Conservation (phyloP, 2,329 filamentous ascomycete species). For the Xylaria sp. region DNA sequence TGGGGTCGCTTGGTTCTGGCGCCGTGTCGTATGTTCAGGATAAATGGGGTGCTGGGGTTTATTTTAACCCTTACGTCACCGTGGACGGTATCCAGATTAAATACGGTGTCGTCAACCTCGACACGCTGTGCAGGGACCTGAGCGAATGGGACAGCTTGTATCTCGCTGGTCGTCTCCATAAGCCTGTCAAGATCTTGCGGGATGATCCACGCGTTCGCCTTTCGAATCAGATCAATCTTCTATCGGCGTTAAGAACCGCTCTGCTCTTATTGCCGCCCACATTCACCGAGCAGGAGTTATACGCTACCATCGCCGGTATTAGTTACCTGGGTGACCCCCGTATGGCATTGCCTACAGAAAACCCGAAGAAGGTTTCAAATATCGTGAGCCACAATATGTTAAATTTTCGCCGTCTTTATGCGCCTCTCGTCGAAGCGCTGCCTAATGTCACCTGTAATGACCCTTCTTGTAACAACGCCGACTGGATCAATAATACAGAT, state of each 20-base stretch:
- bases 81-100: conserved; percentile 97
- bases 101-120: conserved; percentile 95
- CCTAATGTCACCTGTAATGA: conserved; percentile 87
- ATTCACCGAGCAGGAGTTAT: conserved; percentile 89
- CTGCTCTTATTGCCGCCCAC: conserved; percentile 83
- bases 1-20: conserved; percentile 85
- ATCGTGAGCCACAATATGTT: conserved; percentile 92
- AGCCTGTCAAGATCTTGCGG: conserved; percentile 93
- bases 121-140: conserved; percentile 87
- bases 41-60: conserved; percentile 89
- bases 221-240: conserved; percentile 94
- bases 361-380: conserved; percentile 91
- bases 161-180: conserved; percentile 94
- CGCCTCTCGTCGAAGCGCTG: conserved; percentile 86
- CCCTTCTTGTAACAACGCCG: conserved; percentile 63
- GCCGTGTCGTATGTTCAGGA: conserved; percentile 89
- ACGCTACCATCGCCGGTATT: conserved; percentile 89
- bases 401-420: conserved; percentile 92
- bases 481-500: conserved; percentile 72
- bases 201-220: conserved; percentile 93
- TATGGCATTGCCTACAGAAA: conserved; percentile 90
- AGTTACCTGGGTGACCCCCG: conserved; percentile 97
- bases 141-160: conserved; percentile 94
- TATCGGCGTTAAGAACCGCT: conserved; percentile 90
- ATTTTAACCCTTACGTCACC: conserved; percentile 96